Percentiles rank a stretch among this genome's conserved stretches.
Conservation (phyloP, 2,329 filamentous ascomycete species). For the Aspergillus japonicus region DNA sequence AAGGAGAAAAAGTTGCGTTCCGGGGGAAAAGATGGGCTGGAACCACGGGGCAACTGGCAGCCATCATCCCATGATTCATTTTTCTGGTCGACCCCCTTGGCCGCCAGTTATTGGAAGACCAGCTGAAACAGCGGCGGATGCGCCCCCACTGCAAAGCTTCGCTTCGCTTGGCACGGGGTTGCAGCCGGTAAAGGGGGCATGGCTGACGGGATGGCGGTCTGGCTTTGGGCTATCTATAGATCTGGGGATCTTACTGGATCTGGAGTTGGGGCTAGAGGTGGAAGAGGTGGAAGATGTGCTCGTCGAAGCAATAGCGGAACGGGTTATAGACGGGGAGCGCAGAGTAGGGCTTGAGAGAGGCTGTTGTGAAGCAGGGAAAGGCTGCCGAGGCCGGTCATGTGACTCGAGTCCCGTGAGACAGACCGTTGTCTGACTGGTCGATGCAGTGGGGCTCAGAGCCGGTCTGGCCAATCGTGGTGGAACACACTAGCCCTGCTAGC, state of each 20-base stretch:
- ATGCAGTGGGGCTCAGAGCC: too few relatives aligned
- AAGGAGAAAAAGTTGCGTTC: background rate
- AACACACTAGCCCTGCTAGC: background rate
- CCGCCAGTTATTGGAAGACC: background rate
- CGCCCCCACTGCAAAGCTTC: conserved; percentile 6
- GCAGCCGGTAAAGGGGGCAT: background rate
- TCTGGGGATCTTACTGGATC: background rate
- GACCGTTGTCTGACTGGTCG: too few relatives aligned
- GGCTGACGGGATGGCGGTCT: background rate
- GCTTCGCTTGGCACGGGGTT: conserved; percentile 2
- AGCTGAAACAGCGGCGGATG: conserved; percentile 3
- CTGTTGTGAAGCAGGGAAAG: too few relatives aligned
- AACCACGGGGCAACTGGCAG: background rate
- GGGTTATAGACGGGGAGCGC: background rate
- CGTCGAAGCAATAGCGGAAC: background rate
- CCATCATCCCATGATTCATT: background rate
- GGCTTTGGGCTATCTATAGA: background rate
- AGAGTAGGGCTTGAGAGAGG: background rate
- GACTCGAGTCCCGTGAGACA: too few relatives aligned
- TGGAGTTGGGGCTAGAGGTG: background rate
- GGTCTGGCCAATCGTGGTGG: background rate
- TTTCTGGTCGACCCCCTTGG: background rate
- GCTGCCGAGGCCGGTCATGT: too few relatives aligned
- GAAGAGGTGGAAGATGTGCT: background rate
- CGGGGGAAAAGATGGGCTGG: background rate